phyloP scores from a whole-genome alignment of 2,329 filamentous ascomycete species.

The Cladophialophora carrionii region DNA sequence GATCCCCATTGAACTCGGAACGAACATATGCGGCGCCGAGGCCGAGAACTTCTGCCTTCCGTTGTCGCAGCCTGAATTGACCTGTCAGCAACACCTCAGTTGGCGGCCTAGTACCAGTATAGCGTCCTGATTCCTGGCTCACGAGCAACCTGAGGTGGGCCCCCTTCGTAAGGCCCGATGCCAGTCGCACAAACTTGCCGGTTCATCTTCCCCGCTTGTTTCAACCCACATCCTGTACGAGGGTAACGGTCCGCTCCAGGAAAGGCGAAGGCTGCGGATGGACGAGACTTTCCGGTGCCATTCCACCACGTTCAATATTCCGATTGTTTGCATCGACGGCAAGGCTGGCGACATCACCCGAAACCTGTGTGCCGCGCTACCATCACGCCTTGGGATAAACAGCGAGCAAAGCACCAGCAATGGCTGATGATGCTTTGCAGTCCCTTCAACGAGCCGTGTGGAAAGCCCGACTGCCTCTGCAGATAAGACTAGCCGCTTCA shows the following conservation, averaged over 20 bases:
- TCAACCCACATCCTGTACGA: neutral
- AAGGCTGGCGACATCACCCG: slow-evolving; percentile 12
- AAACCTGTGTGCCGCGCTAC: slow-evolving; percentile 5
- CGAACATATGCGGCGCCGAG: neutral
- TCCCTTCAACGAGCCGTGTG: slow-evolving; percentile 50
- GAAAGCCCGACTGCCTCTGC: slow-evolving; percentile 62
- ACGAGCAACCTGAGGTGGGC: neutral
- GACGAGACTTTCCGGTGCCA: neutral
- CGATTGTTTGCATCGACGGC: neutral
- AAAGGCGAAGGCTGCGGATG: neutral
- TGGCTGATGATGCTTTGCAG: slow-evolving; percentile 25
- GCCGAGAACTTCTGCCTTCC: neutral
- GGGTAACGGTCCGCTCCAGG: neutral
- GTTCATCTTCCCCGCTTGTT: neutral
- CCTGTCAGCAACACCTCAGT: neutral
- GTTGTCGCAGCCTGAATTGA: neutral
- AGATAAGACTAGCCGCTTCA: slow-evolving; percentile 61
- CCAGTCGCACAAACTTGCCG: neutral
- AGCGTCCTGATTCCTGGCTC: neutral
- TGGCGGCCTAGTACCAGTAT: no score
- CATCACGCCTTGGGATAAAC: neutral
- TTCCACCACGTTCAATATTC: neutral
- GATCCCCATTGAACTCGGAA: neutral
- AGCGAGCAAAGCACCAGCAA: neutral
- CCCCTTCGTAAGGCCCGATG: neutral